A percentile compares a stretch with the other conserved stretches of the same genome.
Evolutionary conservation across 2,329 filamentous ascomycete genomes (phyloP).

Genomic region (Sordariomycetes sp.): DNA sequence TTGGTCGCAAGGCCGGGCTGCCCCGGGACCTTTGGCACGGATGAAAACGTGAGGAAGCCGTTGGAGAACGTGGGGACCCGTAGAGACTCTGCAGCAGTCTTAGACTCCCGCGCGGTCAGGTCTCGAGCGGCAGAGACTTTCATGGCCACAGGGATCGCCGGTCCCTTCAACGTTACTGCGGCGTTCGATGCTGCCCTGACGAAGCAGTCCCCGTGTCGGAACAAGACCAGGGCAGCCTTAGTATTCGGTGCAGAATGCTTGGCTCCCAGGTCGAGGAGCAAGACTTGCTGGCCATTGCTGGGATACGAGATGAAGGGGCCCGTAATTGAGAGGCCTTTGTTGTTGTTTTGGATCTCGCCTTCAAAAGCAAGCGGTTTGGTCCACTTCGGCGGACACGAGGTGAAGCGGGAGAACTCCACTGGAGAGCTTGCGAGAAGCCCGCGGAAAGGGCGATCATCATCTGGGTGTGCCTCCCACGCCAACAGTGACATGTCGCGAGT

Average conservation of each 20-base stretch:
- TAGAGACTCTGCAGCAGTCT: background rate
- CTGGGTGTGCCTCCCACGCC: constrained; percentile 9
- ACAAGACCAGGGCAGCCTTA: background rate
- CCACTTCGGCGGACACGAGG: background rate
- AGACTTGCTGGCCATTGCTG: background rate
- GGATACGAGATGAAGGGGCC: background rate
- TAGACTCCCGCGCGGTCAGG: background rate
- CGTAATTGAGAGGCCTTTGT: background rate
- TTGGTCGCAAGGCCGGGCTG: background rate
- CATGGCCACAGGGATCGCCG: background rate
- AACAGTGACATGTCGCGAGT: constrained; percentile 21
- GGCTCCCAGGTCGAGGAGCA: background rate
- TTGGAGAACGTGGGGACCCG: background rate
- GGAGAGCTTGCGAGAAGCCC: constrained; percentile 1
- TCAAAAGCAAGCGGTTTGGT: background rate
- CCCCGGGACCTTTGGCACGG: background rate
- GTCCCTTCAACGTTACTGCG: background rate
- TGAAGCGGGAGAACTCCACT: background rate
- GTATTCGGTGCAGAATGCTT: background rate
- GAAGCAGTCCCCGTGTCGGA: background rate
- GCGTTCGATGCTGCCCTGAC: background rate
- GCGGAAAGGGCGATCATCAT: background rate
- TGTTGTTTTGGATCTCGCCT: background rate
- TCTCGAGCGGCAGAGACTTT: background rate
- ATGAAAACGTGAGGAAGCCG: background rate